Evolutionary conservation across 345 rosid genomes (phyloP).

Genomic region (Eucalyptus urophylla): DNA sequence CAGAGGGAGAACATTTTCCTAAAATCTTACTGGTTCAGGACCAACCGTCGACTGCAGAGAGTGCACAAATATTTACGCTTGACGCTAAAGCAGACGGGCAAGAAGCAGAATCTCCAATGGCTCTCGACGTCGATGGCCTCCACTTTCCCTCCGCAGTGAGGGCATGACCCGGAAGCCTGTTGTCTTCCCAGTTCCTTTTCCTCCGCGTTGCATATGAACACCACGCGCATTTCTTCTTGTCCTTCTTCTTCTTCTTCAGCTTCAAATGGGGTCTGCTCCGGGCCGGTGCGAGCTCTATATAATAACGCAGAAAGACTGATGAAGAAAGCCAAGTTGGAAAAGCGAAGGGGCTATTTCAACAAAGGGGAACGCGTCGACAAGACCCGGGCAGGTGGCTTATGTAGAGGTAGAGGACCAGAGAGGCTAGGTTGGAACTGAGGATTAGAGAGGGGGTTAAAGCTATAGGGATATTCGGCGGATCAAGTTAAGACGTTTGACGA

Average conservation of each 20-base stretch:
- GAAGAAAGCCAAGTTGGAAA: neutral
- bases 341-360: neutral
- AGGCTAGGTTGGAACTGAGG: neutral
- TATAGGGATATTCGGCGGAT: neutral
- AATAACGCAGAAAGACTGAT: neutral
- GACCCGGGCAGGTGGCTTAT: neutral
- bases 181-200: slow-evolving; percentile 62
- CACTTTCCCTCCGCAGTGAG: slow-evolving; percentile 72
- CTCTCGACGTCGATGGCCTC: slow-evolving; percentile 59
- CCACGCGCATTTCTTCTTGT: slow-evolving; percentile 36
- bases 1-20: neutral
- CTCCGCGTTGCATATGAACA: slow-evolving; percentile 33
- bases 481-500: neutral
- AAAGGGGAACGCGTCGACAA: neutral
- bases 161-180: slow-evolving; percentile 67
- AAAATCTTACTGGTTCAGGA: slow-evolving; percentile 1
- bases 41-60: slow-evolving; percentile 45
- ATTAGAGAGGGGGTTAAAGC: neutral
- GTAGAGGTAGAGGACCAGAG: neutral
- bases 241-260: neutral
- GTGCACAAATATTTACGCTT: slow-evolving; percentile 57
- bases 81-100: slow-evolving; percentile 53
- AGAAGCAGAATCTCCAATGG: slow-evolving; percentile 69
- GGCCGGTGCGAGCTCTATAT: neutral
- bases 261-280: neutral